Percentiles rank a stretch among this genome's conserved stretches.
Conservation (phyloP, 352 stramenopile genomes). For the Pythium utonaiense region DNA sequence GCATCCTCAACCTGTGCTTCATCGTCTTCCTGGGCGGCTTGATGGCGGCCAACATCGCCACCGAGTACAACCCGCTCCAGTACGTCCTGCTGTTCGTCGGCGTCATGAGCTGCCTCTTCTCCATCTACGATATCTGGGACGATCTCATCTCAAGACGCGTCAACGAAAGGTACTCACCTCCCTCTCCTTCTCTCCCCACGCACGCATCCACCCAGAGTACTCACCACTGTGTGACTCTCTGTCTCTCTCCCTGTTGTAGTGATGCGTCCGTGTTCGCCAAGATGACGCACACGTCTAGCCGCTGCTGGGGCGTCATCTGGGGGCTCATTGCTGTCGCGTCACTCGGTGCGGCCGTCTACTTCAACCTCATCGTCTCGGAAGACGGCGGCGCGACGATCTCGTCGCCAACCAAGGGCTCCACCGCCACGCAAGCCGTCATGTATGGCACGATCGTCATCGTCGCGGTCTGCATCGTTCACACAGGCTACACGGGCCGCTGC, state of each 20-base stretch:
- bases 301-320: constrained; percentile 90
- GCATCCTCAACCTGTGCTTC: constrained; percentile 80
- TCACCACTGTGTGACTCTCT: not conserved
- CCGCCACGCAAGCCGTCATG: constrained; percentile 58
- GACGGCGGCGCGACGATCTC: constrained; percentile 42
- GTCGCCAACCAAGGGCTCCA: constrained; percentile 50
- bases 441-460: constrained; percentile 42
- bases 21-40: constrained; percentile 78
- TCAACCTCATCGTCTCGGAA: constrained; percentile 73
- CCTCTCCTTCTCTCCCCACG: not conserved
- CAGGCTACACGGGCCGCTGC: constrained; percentile 65
- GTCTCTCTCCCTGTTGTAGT: constrained; percentile 24
- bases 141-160: constrained; percentile 87
- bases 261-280: constrained; percentile 88
- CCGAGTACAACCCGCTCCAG: constrained; percentile 59
- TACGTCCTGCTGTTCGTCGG: constrained; percentile 88
- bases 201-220: not conserved
- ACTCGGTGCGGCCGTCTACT: constrained; percentile 78
- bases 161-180: constrained; percentile 56
- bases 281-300: constrained; percentile 88
- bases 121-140: constrained; percentile 90
- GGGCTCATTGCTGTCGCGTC: constrained; percentile 71
- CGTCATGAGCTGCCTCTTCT: constrained; percentile 91
- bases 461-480: constrained; percentile 61
- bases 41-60: constrained; percentile 66